Conservation (phyloP, 2,329 filamentous ascomycete species). For the Ceratocystis destructans region DNA sequence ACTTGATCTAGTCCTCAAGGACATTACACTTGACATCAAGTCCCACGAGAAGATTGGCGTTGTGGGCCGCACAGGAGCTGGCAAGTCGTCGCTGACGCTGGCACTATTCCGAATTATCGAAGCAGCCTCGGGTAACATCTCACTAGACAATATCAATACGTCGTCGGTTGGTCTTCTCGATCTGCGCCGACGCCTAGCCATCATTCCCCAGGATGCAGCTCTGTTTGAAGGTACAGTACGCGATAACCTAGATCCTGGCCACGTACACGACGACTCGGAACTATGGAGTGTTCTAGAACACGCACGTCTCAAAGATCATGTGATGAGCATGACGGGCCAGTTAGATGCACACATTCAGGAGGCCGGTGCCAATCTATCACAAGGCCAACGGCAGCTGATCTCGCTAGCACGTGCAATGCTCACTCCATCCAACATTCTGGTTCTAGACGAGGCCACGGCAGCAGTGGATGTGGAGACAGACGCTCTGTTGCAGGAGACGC, state of each 20-base stretch:
- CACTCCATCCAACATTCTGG: slow-evolving; percentile 90
- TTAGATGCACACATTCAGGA: slow-evolving; percentile 85
- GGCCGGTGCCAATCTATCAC: slow-evolving; percentile 89
- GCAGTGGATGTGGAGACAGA: slow-evolving; percentile 56
- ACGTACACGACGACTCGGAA: slow-evolving; percentile 93
- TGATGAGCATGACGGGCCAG: slow-evolving; percentile 72
- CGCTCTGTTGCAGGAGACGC: slow-evolving; percentile 49
- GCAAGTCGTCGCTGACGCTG: slow-evolving; percentile 87
- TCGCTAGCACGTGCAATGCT: slow-evolving; percentile 87
- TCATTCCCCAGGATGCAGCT: slow-evolving; percentile 94
- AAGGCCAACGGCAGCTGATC: slow-evolving; percentile 87
- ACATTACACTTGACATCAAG: slow-evolving; percentile 84
- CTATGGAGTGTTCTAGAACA: slow-evolving; percentile 94
- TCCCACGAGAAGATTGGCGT: slow-evolving; percentile 96
- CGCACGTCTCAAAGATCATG: slow-evolving; percentile 81
- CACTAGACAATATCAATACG: slow-evolving; percentile 80
- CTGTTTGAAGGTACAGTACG: slow-evolving; percentile 87
- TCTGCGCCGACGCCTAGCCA: slow-evolving; percentile 75
- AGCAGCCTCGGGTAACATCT: slow-evolving; percentile 65
- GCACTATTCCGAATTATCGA: slow-evolving; percentile 95
- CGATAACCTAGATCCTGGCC: slow-evolving; percentile 88
- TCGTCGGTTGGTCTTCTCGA: slow-evolving; percentile 82
- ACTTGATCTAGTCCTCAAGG: slow-evolving; percentile 82
- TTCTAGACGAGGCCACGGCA: slow-evolving; percentile 91
- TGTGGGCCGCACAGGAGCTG: slow-evolving; percentile 87